These are phyloP conservation scores for Tetradesmus obliquus DNA, from an alignment of 139 green algal genomes.

Conservation along the genomic window DNA sequence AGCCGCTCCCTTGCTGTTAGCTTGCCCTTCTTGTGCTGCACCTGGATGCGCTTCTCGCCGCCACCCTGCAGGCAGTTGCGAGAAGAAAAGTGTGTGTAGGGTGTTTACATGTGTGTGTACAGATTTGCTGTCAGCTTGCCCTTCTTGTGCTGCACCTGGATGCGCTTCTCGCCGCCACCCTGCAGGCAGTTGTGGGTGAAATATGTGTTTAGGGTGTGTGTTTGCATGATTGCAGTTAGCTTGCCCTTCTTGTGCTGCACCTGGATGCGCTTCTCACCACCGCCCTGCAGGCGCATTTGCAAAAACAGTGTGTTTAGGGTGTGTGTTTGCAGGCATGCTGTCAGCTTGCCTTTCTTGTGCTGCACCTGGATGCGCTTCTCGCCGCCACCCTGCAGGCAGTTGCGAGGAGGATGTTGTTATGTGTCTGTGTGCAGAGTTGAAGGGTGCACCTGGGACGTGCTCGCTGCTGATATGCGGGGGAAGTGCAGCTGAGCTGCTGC, in stretches of 20 bases:
- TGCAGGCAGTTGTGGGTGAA: background rate
- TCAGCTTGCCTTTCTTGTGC: background rate
- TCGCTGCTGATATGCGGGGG: background rate
- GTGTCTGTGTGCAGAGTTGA: constrained; percentile 24
- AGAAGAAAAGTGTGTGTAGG: too few species aligned
- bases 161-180: constrained; percentile 47
- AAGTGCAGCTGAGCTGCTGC: background rate
- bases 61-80: constrained; percentile 44
- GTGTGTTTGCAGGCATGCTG: background rate
- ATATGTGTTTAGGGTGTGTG: too few species aligned
- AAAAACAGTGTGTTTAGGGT: too few species aligned
- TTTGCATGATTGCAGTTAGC: constrained; percentile 60
- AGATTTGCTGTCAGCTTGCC: background rate
- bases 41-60: constrained; percentile 35
- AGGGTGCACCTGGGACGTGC: constrained; percentile 47
- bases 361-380: constrained; percentile 42
- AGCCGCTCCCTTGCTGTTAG: constrained; percentile 77
- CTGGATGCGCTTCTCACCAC: constrained; percentile 40
- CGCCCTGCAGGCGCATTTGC: constrained; percentile 38
- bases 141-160: constrained; percentile 42
- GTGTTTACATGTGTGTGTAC: too few species aligned
- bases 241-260: constrained; percentile 67
- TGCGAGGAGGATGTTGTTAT: too few species aligned
- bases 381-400: constrained; percentile 48
- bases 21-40: constrained; percentile 67